These are phyloP conservation scores for Macrolepiota dolichaula DNA, from an alignment of 768 basidiomycete species.

Conservation along the genomic window DNA sequence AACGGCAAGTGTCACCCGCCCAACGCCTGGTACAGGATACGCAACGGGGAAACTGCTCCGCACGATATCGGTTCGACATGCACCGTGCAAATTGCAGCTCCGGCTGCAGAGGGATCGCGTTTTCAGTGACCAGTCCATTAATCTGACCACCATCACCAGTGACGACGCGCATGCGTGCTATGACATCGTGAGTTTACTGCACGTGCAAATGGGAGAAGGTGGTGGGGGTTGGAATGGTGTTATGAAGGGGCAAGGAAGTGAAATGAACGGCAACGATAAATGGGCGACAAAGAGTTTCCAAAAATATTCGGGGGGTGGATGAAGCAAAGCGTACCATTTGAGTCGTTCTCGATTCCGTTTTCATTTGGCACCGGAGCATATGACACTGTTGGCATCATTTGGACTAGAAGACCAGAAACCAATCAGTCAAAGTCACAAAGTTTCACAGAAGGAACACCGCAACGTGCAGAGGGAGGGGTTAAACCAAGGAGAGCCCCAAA, in stretches of 20 bases:
- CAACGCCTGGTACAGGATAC: conserved; percentile 83
- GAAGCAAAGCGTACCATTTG: not conserved
- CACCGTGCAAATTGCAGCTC: conserved; percentile 79
- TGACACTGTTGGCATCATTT: conserved; percentile 42
- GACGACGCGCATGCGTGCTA: conserved; percentile 12
- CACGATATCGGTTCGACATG: conserved; percentile 78
- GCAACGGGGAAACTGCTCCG: conserved; percentile 73
- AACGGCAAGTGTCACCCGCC: conserved; percentile 86
- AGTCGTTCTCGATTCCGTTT: conserved; percentile 17
- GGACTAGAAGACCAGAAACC: conserved; percentile 26
- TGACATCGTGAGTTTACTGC: conserved; percentile 1
- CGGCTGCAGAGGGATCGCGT: conserved; percentile 35
- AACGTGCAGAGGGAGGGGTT: not conserved
- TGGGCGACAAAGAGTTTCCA: conserved; percentile 4
- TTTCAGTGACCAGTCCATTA: conserved; percentile 12
- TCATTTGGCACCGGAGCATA: conserved; percentile 32
- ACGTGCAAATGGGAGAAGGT: not conserved
- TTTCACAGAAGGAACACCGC: conserved; percentile 7
- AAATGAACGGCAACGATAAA: not conserved
- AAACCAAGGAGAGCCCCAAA: not conserved
- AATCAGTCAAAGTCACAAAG: conserved; percentile 6
- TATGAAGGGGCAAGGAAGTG: conserved; percentile 1
- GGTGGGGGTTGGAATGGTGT: conserved; percentile 3
- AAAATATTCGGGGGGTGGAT: conserved; percentile 5
- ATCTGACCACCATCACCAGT: conserved; percentile 12